Evolutionary conservation across 1,284 basidiomycete genomes (phyloP).

Genomic region (Sphaerobolus stellatus): DNA sequence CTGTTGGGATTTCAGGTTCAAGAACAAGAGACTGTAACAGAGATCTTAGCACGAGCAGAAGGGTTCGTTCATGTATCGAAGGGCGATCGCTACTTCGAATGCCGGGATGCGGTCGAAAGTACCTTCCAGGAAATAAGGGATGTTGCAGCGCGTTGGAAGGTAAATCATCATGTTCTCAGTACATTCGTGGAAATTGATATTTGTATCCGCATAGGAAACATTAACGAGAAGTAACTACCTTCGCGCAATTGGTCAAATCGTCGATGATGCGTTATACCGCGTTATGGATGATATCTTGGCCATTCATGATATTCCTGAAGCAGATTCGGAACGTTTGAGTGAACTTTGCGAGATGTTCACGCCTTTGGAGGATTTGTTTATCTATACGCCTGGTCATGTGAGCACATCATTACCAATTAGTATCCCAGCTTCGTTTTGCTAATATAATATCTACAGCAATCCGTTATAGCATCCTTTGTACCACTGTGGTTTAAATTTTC

Average conservation of each 20-base stretch:
- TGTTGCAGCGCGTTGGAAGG: constrained; percentile 73
- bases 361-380: constrained; percentile 78
- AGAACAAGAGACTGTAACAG: constrained; percentile 44
- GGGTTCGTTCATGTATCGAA: constrained; percentile 74
- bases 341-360: constrained; percentile 80
- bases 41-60: constrained; percentile 58
- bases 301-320: constrained; percentile 87
- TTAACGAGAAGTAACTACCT: constrained; percentile 68
- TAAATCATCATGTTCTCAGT: constrained; percentile 32
- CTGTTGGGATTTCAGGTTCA: constrained; percentile 37
- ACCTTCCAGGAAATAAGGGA: constrained; percentile 67
- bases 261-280: constrained; percentile 68
- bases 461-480: constrained; percentile 52
- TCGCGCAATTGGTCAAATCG: constrained; percentile 68
- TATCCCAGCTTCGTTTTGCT: no score
- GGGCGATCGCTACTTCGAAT: constrained; percentile 76
- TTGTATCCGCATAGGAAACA: constrained; percentile 41
- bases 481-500: constrained; percentile 95
- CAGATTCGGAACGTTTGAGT: constrained; percentile 82
- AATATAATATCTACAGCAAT: no score
- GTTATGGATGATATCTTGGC: constrained; percentile 77
- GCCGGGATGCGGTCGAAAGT: constrained; percentile 69
- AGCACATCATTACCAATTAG: no score
- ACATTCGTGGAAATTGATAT: background rate
- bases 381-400: constrained; percentile 61